These are phyloP conservation scores for Poteriospumella lacustris DNA, from an alignment of 108 stramenopile species.

Conservation along the genomic window DNA sequence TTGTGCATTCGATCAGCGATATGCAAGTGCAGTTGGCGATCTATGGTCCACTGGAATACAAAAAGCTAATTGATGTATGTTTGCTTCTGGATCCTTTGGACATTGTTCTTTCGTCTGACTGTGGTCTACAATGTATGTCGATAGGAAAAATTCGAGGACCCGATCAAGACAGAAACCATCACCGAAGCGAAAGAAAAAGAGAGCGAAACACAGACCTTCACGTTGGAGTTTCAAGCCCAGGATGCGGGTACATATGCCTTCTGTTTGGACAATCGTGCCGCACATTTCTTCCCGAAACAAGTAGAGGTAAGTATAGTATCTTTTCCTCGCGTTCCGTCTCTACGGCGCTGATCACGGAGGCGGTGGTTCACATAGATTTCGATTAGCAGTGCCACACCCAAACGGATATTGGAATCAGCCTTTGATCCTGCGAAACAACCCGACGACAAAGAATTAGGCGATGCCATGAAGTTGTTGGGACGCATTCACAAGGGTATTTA, in stretches of 20 bases:
- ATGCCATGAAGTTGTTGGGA: no score
- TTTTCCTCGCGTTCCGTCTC: neutral
- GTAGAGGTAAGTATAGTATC: neutral
- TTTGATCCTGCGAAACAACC: no score
- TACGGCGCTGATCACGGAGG: no score
- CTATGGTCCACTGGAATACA: slow-evolving; percentile 2
- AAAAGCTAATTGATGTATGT: neutral
- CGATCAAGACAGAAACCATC: neutral
- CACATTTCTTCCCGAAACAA: neutral
- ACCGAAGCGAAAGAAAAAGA: neutral
- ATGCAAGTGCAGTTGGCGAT: neutral
- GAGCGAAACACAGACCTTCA: neutral
- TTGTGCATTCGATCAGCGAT: neutral
- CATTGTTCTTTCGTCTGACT: neutral
- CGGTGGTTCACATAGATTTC: no score
- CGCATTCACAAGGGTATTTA: neutral
- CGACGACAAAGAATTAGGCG: no score
- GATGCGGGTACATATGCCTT: neutral
- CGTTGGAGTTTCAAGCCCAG: neutral
- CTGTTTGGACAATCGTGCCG: neutral
- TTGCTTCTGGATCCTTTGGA: neutral
- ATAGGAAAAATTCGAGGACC: slow-evolving; percentile 6
- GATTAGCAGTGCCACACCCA: no score
- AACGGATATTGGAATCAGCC: no score
- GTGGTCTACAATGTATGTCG: neutral